These are phyloP conservation scores for Pythium aristosporum DNA, from an alignment of 352 stramenopile genomes.

Conservation along the genomic window DNA sequence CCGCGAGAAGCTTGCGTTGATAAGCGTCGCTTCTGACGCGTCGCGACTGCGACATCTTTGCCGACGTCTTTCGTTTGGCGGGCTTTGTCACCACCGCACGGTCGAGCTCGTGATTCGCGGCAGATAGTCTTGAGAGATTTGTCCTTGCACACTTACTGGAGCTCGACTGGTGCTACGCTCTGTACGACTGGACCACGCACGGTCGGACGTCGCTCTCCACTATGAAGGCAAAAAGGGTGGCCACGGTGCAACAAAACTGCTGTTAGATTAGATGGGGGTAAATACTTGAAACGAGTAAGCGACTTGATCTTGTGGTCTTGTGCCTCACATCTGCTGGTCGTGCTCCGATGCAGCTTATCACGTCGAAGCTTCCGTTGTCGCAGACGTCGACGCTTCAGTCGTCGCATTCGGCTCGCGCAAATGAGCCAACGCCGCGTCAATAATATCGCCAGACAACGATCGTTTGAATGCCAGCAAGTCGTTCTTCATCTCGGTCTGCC, in stretches of 20 bases:
- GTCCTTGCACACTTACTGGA: no score
- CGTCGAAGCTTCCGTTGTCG: not conserved
- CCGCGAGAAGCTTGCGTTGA: no score
- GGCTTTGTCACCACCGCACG: no score
- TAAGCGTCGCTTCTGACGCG: no score
- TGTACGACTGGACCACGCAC: not conserved
- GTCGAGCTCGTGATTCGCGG: no score
- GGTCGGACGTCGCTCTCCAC: not conserved
- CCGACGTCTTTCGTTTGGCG: no score
- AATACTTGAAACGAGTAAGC: not conserved
- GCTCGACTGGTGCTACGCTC: no score
- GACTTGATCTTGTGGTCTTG: not conserved
- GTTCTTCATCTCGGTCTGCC: constrained; percentile 72
- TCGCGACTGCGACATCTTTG: no score
- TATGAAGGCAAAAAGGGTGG: not conserved
- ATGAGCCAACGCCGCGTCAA: constrained; percentile 46
- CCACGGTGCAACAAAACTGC: not conserved
- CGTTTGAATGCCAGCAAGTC: constrained; percentile 63
- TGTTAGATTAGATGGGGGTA: not conserved
- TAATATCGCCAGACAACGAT: constrained; percentile 49
- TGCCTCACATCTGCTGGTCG: not conserved
- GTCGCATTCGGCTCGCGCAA: constrained; percentile 37
- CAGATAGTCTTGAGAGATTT: no score
- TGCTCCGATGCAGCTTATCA: not conserved
- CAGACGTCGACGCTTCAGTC: constrained; percentile 2